These are phyloP conservation scores for Astrephomene gubernaculifera DNA, from an alignment of 139 green algal genomes.

Conservation along the genomic window DNA sequence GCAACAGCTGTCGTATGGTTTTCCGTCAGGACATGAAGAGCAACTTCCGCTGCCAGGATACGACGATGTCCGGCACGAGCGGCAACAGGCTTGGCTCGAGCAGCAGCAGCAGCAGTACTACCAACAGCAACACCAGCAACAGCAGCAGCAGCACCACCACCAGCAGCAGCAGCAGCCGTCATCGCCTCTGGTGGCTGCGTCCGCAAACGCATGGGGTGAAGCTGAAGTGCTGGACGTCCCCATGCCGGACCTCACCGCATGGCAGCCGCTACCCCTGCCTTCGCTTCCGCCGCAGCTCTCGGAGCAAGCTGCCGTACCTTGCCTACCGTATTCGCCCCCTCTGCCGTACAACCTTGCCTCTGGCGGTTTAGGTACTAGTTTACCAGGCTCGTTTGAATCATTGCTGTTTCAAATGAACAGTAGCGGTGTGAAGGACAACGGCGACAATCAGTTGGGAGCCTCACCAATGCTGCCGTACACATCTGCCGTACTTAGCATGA, in stretches of 20 bases:
- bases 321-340: too few relatives aligned
- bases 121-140: background rate
- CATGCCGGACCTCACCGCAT: conserved; percentile 10
- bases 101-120: background rate
- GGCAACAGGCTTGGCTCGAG: background rate
- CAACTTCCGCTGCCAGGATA: background rate
- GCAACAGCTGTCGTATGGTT: too few relatives aligned
- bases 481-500: too few relatives aligned
- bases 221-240: conserved; percentile 21
- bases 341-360: too few relatives aligned
- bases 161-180: background rate
- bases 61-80: background rate
- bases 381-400: too few relatives aligned
- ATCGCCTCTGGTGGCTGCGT: background rate
- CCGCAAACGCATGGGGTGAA: background rate
- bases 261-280: conserved; percentile 4
- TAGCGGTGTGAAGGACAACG: too few relatives aligned
- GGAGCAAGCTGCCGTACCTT: background rate
- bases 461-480: too few relatives aligned
- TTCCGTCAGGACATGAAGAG: too few relatives aligned
- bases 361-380: too few relatives aligned
- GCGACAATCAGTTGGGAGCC: too few relatives aligned
- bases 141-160: conserved; percentile 9
- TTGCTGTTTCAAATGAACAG: too few relatives aligned
- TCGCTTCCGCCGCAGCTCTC: background rate